These are phyloP conservation scores for Annulohypoxylon truncatum DNA, from an alignment of 2,329 filamentous ascomycete species.

Conservation along the genomic window DNA sequence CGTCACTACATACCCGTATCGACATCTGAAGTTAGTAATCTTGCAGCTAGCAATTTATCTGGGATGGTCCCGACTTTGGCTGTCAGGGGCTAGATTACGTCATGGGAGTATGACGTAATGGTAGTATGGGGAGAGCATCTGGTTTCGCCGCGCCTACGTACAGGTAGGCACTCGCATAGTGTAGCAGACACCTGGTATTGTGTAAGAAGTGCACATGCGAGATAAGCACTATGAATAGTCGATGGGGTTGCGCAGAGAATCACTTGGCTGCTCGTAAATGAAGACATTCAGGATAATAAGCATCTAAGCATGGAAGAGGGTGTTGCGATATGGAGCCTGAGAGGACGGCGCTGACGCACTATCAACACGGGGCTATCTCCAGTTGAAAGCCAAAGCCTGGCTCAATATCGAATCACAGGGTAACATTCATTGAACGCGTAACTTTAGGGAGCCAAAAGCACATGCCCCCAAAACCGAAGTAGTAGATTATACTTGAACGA, in stretches of 20 bases:
- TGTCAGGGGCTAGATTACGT: constrained; percentile 28
- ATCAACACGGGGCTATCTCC: neutral
- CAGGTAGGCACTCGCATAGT: neutral
- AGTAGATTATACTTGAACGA: constrained; percentile 9
- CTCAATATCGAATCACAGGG: constrained; percentile 5
- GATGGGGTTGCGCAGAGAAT: neutral
- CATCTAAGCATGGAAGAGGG: neutral
- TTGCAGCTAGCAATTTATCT: constrained; percentile 9
- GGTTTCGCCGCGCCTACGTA: neutral
- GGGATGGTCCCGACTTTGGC: neutral
- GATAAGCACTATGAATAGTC: neutral
- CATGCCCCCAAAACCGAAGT: constrained; percentile 1
- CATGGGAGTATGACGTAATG: constrained; percentile 36
- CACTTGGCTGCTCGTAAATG: neutral
- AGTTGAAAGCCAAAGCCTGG: constrained; percentile 10
- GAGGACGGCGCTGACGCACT: neutral
- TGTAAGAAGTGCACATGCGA: neutral
- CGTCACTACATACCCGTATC: neutral
- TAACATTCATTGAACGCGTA: neutral
- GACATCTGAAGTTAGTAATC: constrained; percentile 13
- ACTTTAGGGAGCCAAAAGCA: neutral
- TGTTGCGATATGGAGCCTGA: neutral
- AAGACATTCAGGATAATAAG: neutral
- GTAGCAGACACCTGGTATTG: neutral
- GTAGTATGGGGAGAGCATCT: too few relatives aligned